Conservation (phyloP, 2,329 filamentous ascomycete species). For the Nemania sp. region DNA sequence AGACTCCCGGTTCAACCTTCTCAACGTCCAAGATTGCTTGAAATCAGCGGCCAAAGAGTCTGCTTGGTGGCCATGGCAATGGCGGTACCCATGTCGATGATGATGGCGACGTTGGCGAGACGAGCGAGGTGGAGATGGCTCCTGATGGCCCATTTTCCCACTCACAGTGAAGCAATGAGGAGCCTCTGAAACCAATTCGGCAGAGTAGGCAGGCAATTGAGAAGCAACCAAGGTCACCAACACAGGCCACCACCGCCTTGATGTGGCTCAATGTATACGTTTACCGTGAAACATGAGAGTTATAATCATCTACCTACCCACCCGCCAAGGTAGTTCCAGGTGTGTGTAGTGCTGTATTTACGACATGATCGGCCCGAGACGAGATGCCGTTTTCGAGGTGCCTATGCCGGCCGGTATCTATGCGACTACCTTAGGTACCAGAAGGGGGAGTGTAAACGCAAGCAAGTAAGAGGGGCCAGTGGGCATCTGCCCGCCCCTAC, state of each 20-base stretch:
- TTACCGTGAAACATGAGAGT: background rate
- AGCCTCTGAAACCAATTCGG: slow-evolving; percentile 32
- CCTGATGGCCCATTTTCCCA: slow-evolving; percentile 32
- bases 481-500: slow-evolving; percentile 2
- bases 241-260: background rate
- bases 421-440: background rate
- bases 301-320: background rate
- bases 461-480: background rate
- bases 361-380: background rate
- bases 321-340: background rate
- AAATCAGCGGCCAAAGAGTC: slow-evolving; percentile 12
- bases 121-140: slow-evolving; percentile 28
- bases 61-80: slow-evolving; percentile 10
- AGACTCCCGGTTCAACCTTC: slow-evolving; percentile 29
- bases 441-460: background rate
- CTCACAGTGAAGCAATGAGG: slow-evolving; percentile 30
- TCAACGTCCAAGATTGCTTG: slow-evolving; percentile 17
- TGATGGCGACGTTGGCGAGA: slow-evolving; percentile 30
- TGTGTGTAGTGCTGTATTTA: background rate
- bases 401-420: background rate
- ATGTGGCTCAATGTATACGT: background rate
- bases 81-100: slow-evolving; percentile 22
- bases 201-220: slow-evolving; percentile 1
- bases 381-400: background rate
- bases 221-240: slow-evolving; percentile 1